Percentiles rank a stretch among this genome's conserved stretches.
These are phyloP conservation scores for Clonostachys rhizophaga DNA, from an alignment of 2,329 filamentous ascomycete genomes.

Conservation along the genomic window DNA sequence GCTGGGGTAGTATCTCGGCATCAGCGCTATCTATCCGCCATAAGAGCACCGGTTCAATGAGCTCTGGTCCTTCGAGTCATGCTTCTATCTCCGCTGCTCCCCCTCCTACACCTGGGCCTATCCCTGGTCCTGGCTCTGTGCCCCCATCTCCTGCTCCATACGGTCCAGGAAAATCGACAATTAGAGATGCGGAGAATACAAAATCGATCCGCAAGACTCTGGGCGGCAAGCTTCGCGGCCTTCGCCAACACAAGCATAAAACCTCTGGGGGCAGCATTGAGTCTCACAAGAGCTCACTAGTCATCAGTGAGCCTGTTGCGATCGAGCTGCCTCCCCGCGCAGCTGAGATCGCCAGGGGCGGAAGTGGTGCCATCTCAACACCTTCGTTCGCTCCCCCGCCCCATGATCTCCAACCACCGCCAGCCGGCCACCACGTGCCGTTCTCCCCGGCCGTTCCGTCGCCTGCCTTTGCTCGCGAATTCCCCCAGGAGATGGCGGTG, in stretches of 20 bases:
- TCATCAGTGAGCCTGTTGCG: conserved; percentile 1
- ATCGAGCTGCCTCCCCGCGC: conserved; percentile 1
- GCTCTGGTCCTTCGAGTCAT: neutral
- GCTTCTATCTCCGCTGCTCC: neutral
- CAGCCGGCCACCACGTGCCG: too few relatives aligned
- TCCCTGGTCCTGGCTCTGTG: neutral
- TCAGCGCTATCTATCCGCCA: neutral
- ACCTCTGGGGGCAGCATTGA: conserved; percentile 16
- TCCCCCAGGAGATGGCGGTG: neutral
- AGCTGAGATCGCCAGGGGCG: neutral
- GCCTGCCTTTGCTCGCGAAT: neutral
- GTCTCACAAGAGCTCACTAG: conserved; percentile 3
- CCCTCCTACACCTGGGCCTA: neutral
- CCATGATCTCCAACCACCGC: neutral
- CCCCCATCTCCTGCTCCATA: too few relatives aligned
- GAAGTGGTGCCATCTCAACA: too few relatives aligned
- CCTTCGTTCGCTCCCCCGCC: neutral
- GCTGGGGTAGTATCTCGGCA: neutral
- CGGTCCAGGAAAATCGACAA: too few relatives aligned
- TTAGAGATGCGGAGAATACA: too few relatives aligned
- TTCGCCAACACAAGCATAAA: conserved; percentile 3
- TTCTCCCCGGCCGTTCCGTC: too few relatives aligned
- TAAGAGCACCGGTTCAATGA: too few relatives aligned
- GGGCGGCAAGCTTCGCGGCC: neutral
- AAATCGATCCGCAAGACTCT: too few relatives aligned